Evolutionary conservation across 768 basidiomycete genomes (phyloP).

Genomic region (Holtermannia corniformis): DNA sequence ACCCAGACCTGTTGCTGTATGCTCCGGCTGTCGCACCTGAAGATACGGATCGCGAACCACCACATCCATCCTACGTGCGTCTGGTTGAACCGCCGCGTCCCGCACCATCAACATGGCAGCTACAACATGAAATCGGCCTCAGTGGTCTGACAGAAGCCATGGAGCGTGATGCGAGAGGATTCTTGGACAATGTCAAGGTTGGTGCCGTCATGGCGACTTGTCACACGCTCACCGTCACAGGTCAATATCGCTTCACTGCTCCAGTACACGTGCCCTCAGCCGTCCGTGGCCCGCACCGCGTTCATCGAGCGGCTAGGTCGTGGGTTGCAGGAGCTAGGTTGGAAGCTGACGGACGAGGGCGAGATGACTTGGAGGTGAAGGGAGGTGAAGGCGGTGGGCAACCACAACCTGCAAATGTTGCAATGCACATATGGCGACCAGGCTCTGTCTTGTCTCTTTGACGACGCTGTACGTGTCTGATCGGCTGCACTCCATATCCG

Average conservation of each 20-base stretch:
- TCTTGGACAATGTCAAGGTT: constrained; percentile 20
- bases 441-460: too few species aligned
- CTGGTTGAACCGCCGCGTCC: too few species aligned
- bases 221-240: neutral
- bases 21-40: neutral
- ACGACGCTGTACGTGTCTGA: too few species aligned
- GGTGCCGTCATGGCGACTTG: neutral
- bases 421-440: too few species aligned
- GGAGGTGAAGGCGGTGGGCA: too few species aligned
- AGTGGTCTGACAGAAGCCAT: constrained; percentile 14
- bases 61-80: too few species aligned
- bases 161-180: constrained; percentile 14
- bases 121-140: constrained; percentile 9
- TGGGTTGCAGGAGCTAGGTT: constrained; percentile 13
- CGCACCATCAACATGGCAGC: neutral
- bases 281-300: constrained; percentile 14
- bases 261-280: constrained; percentile 10
- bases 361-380: too few species aligned
- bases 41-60: neutral
- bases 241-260: constrained; percentile 11
- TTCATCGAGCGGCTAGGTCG: constrained; percentile 19
- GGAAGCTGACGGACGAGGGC: constrained; percentile 11
- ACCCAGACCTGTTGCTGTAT: neutral
- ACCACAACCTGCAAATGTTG: too few species aligned
- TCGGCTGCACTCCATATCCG: too few species aligned